Percentiles rank a stretch among this genome's conserved stretches.
Evolutionary conservation across 1,284 basidiomycete species (phyloP).

Genomic region (Phellinidium pouzarii): DNA sequence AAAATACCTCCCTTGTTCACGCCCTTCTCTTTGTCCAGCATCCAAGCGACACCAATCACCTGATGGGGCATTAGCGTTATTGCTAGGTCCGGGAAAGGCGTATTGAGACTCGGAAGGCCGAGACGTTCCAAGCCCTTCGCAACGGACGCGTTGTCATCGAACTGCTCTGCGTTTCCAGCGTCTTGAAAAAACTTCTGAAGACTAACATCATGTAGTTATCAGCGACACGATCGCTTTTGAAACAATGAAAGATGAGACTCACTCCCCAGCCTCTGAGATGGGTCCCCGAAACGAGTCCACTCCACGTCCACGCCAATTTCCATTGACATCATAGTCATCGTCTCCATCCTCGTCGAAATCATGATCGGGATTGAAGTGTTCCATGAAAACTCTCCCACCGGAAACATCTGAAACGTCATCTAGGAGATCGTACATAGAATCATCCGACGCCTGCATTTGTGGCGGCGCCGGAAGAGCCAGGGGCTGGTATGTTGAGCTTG

Average conservation of each 20-base stretch:
- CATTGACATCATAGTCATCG: conserved; percentile 31
- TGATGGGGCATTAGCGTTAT: conserved; percentile 60
- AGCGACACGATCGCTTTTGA: background rate
- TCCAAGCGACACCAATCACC: conserved; percentile 60
- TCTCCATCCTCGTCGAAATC: conserved; percentile 24
- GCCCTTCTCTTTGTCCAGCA: conserved; percentile 49
- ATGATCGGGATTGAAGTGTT: background rate
- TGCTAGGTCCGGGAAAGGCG: conserved; percentile 44
- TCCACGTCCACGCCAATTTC: conserved; percentile 41
- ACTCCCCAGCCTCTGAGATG: conserved; percentile 45
- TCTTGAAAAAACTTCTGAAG: conserved; percentile 47
- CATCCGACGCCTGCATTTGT: background rate
- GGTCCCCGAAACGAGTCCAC: conserved; percentile 38
- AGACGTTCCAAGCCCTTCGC: conserved; percentile 42
- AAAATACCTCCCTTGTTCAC: conserved; percentile 52
- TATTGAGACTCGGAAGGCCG: conserved; percentile 34
- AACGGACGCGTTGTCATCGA: conserved; percentile 48
- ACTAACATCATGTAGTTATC: conserved; percentile 26
- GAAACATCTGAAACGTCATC: background rate
- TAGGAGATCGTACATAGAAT: background rate
- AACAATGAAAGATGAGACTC: conserved; percentile 20
- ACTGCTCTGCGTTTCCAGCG: conserved; percentile 49
- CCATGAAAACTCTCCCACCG: too few species aligned
- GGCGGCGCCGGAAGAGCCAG: background rate
- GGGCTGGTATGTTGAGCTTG: background rate